A percentile compares a stretch with the other conserved stretches of the same genome.
Evolutionary conservation across 768 basidiomycete genomes (phyloP).

Genomic region (Dioszegia crocea): DNA sequence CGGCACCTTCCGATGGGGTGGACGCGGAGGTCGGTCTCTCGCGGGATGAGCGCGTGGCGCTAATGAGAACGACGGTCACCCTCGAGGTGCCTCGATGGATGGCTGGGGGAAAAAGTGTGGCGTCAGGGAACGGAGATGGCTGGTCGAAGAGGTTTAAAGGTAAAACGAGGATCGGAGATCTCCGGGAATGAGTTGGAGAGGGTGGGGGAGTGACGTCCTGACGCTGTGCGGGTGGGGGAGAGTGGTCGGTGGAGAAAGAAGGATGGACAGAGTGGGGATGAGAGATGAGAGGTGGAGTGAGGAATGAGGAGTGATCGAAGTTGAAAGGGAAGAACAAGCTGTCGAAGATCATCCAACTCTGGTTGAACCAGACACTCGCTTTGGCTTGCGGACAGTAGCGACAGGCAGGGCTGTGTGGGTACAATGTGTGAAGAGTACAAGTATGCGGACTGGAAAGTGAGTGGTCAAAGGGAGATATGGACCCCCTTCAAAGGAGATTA

Average conservation of each 20-base stretch:
- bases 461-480: no score
- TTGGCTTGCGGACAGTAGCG: background rate
- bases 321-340: background rate
- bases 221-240: background rate
- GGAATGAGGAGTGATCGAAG: background rate
- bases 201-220: background rate
- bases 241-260: background rate
- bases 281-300: background rate
- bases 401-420: background rate
- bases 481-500: no score
- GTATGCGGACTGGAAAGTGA: no score
- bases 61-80: background rate
- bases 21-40: background rate
- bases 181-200: background rate
- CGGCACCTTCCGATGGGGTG: no score
- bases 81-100: background rate
- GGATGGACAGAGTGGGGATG: background rate
- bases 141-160: background rate
- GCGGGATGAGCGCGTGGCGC: background rate
- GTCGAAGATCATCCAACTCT: background rate
- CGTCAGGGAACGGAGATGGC: background rate
- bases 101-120: background rate
- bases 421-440: background rate
- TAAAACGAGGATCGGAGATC: background rate
- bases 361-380: background rate